Conservation (phyloP, 2,329 filamentous ascomycete species). For the Cladosporium sp. region DNA sequence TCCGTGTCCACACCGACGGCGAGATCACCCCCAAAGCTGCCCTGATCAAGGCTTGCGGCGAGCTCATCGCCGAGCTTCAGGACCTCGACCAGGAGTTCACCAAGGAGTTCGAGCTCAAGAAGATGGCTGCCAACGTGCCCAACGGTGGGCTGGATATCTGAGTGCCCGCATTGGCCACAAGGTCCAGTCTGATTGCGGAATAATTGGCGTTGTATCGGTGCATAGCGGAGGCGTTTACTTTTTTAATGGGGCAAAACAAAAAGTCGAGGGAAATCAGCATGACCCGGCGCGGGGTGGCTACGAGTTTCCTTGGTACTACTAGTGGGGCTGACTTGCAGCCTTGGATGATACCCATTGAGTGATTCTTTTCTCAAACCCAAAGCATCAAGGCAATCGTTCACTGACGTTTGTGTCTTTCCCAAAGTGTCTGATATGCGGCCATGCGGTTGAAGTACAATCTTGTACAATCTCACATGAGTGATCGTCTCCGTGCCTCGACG, state of each 20-base stretch:
- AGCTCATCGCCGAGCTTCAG: slow-evolving; percentile 75
- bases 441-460: no score
- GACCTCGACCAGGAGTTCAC: slow-evolving; percentile 83
- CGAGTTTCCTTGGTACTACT: background rate
- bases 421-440: background rate
- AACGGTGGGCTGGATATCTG: slow-evolving; percentile 23
- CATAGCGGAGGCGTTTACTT: slow-evolving; percentile 23
- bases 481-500: no score
- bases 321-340: slow-evolving; percentile 1
- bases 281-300: background rate
- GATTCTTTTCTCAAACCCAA: slow-evolving; percentile 1
- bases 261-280: background rate
- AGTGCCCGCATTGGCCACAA: background rate
- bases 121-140: slow-evolving; percentile 54
- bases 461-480: no score
- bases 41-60: slow-evolving; percentile 72
- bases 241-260: slow-evolving; percentile 1
- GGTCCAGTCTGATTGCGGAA: background rate
- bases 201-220: slow-evolving; percentile 6
- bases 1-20: slow-evolving; percentile 91
- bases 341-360: slow-evolving; percentile 12
- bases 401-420: slow-evolving; percentile 14
- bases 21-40: slow-evolving; percentile 84
- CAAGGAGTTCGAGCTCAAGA: slow-evolving; percentile 83
- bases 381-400: slow-evolving; percentile 6